Base-by-base conservation (phyloP, 2,329 filamentous ascomycete genomes). In the Epichloe baconii region DNA sequence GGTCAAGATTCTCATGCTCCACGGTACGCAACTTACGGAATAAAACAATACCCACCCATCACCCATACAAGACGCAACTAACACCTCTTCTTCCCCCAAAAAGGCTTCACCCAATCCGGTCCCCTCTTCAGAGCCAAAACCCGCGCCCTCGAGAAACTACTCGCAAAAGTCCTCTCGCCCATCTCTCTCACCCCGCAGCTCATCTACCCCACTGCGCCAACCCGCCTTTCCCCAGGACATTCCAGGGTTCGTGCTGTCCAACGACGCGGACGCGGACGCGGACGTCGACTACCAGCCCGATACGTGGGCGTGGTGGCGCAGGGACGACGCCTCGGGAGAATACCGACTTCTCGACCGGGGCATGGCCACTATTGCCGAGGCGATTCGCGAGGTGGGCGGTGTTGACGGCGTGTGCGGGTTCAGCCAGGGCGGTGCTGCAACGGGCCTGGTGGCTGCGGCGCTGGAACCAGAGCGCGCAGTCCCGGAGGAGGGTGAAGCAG, bases 81-180 rank as follows among this genome's bases (percentile, higher is more conserved):
- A 48, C 37, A 41, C 7, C 23, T 26, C 7, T 7, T 26, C 52
- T 1, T 7, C 3, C 26, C 3, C 26, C 2, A 8, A 26, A 31
- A 31, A 83, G 86, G 91, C 67, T 96, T 83, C 77, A 95, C 91
- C 7, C 91, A 97, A 74, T 94, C 87, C 31, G 89, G 90, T 4
- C 68, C 83, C 4, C 74, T 89, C 56, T 96, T 96, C 78, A 84
- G 81, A 64, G 79, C 84, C 66, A 96, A 96, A 72, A 94, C 88
- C 44, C 86, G 88, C 66, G 88, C 88, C 11, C 74, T 96, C 1
- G 81, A 89, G 60, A 95, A 96, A 67, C 73, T 83, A 50, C 77
- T 96, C 52, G 67, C 73, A 54, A 95, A 95, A 63, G 71, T 80
- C 31, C 85, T 96, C 56, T 68, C 76, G 2, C 76, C 82, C 44